Percentiles rank a stretch among this genome's conserved stretches.
phyloP scores from a whole-genome alignment of 169 alveolate species.

The Eimeria sp. region DNA sequence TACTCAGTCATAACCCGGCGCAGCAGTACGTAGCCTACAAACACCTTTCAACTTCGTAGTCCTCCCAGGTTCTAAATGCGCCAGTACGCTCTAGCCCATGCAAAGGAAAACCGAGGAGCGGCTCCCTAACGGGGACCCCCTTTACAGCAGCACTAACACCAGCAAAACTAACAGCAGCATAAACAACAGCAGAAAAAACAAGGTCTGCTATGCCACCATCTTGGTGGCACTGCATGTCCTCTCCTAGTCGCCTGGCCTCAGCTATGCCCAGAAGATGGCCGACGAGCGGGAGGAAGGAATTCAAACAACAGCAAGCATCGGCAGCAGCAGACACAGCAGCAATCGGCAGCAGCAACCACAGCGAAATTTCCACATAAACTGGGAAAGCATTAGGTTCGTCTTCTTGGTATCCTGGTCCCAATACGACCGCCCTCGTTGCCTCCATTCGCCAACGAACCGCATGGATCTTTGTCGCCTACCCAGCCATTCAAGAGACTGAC shows the following conservation, averaged over 20 bases:
- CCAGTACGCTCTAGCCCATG: conserved; percentile 25
- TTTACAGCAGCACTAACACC: conserved; percentile 51
- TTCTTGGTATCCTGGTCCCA: background rate
- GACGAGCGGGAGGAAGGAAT: background rate
- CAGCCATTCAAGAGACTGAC: background rate
- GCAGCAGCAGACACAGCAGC: conserved; percentile 75
- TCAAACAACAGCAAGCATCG: conserved; percentile 39
- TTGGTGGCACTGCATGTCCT: conserved; percentile 34
- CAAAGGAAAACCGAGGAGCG: conserved; percentile 8
- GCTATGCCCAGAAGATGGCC: background rate
- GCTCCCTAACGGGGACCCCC: background rate
- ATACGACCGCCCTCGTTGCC: background rate
- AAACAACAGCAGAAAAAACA: conserved; percentile 45
- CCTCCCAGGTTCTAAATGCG: conserved; percentile 10
- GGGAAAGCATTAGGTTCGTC: conserved; percentile 11
- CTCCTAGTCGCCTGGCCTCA: conserved; percentile 16
- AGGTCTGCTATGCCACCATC: conserved; percentile 46
- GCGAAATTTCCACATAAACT: background rate
- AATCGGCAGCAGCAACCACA: conserved; percentile 46
- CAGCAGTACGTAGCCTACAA: background rate
- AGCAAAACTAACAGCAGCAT: conserved; percentile 72
- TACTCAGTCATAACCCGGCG: background rate
- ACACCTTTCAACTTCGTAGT: background rate
- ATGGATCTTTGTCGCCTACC: background rate
- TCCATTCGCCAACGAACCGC: conserved; percentile 5